Conservation (phyloP, 2,329 filamentous ascomycete genomes). For the Neonectria hederae region DNA sequence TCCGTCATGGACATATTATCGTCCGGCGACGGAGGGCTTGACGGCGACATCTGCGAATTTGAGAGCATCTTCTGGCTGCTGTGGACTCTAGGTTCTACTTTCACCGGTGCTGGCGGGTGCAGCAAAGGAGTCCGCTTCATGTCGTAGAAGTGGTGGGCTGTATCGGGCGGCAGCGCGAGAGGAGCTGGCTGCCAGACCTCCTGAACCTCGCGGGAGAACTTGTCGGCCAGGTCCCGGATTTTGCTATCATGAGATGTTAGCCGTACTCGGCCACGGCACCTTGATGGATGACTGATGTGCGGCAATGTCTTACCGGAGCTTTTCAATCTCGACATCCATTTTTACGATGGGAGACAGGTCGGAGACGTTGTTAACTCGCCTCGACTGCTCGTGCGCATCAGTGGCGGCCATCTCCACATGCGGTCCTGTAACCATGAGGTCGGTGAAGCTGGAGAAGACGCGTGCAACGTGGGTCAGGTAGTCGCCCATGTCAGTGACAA, state of each 20-base stretch:
- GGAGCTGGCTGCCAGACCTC: conserved; percentile 43
- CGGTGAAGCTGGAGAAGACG: conserved; percentile 47
- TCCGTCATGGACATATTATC: conserved; percentile 43
- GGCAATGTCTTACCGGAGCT: conserved; percentile 45
- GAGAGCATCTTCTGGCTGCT: conserved; percentile 38
- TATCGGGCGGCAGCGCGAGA: conserved; percentile 24
- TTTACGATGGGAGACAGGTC: conserved; percentile 43
- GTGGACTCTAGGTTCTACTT: conserved; percentile 35
- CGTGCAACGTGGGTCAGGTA: conserved; percentile 48
- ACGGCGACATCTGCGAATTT: conserved; percentile 31
- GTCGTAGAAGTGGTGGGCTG: conserved; percentile 36
- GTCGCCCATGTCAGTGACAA: conserved; percentile 46
- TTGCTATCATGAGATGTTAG: conserved; percentile 41
- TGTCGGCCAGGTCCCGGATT: conserved; percentile 47
- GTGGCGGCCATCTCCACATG: conserved; percentile 45
- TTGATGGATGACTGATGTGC: neutral
- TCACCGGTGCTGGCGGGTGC: conserved; percentile 25
- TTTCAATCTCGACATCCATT: conserved; percentile 47
- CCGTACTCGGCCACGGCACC: conserved; percentile 6
- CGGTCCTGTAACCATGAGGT: conserved; percentile 46
- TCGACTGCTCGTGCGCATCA: conserved; percentile 43
- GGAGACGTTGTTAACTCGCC: conserved; percentile 36
- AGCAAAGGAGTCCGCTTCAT: conserved; percentile 32
- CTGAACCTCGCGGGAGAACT: conserved; percentile 48
- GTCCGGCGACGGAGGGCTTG: conserved; percentile 21